phyloP scores from a whole-genome alignment of 164 flowering plant species.

The Magnolia officinalis region DNA sequence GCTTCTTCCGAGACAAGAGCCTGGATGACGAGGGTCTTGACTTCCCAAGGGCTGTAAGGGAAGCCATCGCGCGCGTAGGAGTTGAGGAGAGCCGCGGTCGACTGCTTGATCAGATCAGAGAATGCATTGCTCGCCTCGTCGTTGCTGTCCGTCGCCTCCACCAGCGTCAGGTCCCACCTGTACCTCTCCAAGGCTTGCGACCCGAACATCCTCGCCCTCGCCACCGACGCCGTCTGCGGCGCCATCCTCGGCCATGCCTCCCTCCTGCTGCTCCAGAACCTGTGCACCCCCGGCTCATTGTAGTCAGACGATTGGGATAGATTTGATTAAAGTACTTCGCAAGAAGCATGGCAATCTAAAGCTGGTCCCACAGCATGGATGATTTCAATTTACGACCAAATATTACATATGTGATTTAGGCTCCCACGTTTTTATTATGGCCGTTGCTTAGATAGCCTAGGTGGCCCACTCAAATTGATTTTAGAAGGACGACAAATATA shows the following conservation, averaged over 20 bases:
- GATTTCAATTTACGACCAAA: no score
- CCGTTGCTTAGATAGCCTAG: no score
- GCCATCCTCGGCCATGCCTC: slow-evolving; percentile 90
- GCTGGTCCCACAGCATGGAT: no score
- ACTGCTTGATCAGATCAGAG: slow-evolving; percentile 53
- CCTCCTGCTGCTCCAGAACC: slow-evolving; percentile 77
- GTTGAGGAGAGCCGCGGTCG: slow-evolving; percentile 71
- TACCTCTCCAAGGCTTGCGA: slow-evolving; percentile 67
- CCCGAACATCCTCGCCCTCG: slow-evolving; percentile 71
- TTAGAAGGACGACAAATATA: no score
- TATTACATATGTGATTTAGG: no score
- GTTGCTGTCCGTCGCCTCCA: slow-evolving; percentile 56
- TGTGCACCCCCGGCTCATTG: slow-evolving; percentile 11
- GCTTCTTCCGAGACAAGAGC: slow-evolving; percentile 63
- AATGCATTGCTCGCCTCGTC: slow-evolving; percentile 44
- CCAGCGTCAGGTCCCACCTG: slow-evolving; percentile 55
- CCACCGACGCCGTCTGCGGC: slow-evolving; percentile 57
- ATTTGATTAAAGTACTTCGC: no score
- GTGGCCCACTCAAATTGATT: no score
- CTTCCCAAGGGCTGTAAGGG: slow-evolving; percentile 73
- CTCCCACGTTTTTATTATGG: no score
- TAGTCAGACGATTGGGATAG: neutral
- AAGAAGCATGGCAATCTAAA: no score
- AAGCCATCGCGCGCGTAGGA: slow-evolving; percentile 59
- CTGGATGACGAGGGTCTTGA: slow-evolving; percentile 67